A percentile compares a stretch with the other conserved stretches of the same genome.
Evolutionary conservation across 176 grass and related monocot species (phyloP).

Genomic region (Urochloa ruziziensis): DNA sequence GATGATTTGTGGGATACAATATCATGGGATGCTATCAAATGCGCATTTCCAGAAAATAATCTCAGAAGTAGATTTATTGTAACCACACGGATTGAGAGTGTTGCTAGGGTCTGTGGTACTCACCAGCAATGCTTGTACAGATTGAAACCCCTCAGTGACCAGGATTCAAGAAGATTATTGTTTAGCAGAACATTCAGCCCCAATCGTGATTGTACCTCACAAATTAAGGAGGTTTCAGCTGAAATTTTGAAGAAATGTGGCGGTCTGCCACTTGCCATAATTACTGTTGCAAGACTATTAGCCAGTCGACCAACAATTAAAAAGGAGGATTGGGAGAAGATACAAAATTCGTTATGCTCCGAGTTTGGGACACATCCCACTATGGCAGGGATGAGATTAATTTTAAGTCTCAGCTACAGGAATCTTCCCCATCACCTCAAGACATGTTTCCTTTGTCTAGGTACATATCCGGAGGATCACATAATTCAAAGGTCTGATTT

Average conservation of each 20-base stretch:
- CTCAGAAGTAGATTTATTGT: slow-evolving; percentile 21
- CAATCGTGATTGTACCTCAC: not conserved
- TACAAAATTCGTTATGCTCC: not conserved
- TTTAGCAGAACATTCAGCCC: slow-evolving; percentile 8
- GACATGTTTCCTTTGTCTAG: slow-evolving; percentile 42
- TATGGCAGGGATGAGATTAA: slow-evolving; percentile 13
- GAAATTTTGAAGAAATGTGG: slow-evolving; percentile 16
- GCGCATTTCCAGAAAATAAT: slow-evolving; percentile 8
- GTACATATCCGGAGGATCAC: slow-evolving; percentile 34
- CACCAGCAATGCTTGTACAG: not conserved
- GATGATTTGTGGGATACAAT: slow-evolving; percentile 22
- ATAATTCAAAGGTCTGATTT: slow-evolving; percentile 16
- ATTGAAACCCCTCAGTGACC: not conserved
- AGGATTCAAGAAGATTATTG: slow-evolving; percentile 19
- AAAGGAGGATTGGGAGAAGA: slow-evolving; percentile 9
- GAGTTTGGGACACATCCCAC: not conserved
- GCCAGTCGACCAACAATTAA: not conserved
- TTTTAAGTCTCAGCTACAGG: slow-evolving; percentile 31
- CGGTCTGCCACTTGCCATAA: slow-evolving; percentile 14
- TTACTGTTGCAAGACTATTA: slow-evolving; percentile 18
- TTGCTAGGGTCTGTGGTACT: slow-evolving; percentile 13
- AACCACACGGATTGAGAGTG: slow-evolving; percentile 23
- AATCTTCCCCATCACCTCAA: slow-evolving; percentile 39
- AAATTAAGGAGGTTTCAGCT: not conserved
- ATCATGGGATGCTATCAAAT: slow-evolving; percentile 14